phyloP scores from a whole-genome alignment of 495 filamentous ascomycete genomes.

The Xylaria palmicola region DNA sequence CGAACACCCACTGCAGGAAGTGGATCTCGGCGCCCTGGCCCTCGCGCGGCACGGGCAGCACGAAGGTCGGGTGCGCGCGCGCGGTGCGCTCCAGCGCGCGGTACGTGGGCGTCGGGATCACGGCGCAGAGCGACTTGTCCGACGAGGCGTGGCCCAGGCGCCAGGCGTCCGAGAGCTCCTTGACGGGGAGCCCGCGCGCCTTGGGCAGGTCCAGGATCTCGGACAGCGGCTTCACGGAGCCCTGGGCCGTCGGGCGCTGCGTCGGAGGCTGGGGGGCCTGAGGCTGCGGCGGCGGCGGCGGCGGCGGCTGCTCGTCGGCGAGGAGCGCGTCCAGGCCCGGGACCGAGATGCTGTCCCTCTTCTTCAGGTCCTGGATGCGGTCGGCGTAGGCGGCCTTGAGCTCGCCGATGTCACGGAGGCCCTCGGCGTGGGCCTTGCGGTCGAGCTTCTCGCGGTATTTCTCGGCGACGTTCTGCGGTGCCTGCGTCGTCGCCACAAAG shows the following conservation, averaged over 20 bases:
- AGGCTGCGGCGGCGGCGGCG: not conserved
- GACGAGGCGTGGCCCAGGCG: conserved; percentile 77
- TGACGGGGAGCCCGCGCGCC: conserved; percentile 64
- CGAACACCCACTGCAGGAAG: conserved; percentile 77
- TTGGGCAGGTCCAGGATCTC: conserved; percentile 83
- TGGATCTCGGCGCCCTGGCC: conserved; percentile 75
- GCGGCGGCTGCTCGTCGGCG: conserved; percentile 19
- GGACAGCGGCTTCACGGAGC: conserved; percentile 75
- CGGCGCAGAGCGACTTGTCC: conserved; percentile 72
- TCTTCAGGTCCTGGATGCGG: conserved; percentile 67
- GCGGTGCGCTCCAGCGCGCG: conserved; percentile 63
- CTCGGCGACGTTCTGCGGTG: conserved; percentile 65
- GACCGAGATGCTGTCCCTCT: conserved; percentile 44
- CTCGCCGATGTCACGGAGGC: conserved; percentile 68
- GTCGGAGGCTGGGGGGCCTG: not conserved
- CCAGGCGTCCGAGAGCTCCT: conserved; percentile 88
- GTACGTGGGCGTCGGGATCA: conserved; percentile 72
- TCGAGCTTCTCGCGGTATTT: conserved; percentile 87
- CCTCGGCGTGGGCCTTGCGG: conserved; percentile 77
- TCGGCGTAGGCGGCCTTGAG: conserved; percentile 80
- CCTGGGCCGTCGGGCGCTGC: conserved; percentile 31
- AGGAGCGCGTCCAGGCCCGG: conserved; percentile 51
- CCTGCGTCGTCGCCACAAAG: conserved; percentile 65
- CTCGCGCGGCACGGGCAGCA: conserved; percentile 80
- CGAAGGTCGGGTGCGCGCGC: conserved; percentile 76